Evolutionary conservation across 2,329 filamentous ascomycete genomes (phyloP).

Genomic region (Alternaria rosae): DNA sequence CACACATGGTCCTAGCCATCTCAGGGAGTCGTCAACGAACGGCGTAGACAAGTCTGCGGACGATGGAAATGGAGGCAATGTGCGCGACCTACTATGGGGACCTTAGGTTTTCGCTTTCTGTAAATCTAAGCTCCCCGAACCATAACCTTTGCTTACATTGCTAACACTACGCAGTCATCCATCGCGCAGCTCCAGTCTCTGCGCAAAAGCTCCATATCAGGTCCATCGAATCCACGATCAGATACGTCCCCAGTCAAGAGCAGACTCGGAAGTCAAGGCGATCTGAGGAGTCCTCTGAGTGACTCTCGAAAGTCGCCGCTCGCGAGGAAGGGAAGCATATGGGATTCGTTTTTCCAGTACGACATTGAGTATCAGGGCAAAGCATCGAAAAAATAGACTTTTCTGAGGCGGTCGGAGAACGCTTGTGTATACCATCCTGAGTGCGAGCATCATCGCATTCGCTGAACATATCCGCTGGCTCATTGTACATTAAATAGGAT

Average conservation of each 20-base stretch:
- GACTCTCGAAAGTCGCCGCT: constrained; percentile 7
- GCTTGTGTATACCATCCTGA: neutral
- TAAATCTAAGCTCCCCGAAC: constrained; percentile 42
- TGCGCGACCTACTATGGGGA: constrained; percentile 55
- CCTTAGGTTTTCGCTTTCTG: constrained; percentile 46
- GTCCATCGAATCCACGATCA: constrained; percentile 19
- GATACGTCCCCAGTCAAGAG: constrained; percentile 24
- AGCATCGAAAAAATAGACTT: constrained; percentile 39
- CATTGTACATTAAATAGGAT: neutral
- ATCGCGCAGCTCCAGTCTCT: constrained; percentile 21
- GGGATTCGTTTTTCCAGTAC: constrained; percentile 51
- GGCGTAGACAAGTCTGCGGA: constrained; percentile 32
- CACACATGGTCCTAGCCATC: constrained; percentile 43
- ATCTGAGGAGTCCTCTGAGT: constrained; percentile 17
- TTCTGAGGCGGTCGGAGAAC: neutral
- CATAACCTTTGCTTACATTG: neutral
- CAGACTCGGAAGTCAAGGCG: constrained; percentile 25
- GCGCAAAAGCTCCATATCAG: constrained; percentile 20
- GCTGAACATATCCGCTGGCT: neutral
- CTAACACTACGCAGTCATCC: constrained; percentile 22
- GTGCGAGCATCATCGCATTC: neutral
- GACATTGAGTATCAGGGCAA: constrained; percentile 51
- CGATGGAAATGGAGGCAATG: constrained; percentile 48
- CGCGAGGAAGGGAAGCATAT: constrained; percentile 44
- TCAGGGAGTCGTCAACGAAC: constrained; percentile 43